Base-by-base conservation (phyloP, 2,329 filamentous ascomycete species). In the Atkinsonella hypoxylon region DNA sequence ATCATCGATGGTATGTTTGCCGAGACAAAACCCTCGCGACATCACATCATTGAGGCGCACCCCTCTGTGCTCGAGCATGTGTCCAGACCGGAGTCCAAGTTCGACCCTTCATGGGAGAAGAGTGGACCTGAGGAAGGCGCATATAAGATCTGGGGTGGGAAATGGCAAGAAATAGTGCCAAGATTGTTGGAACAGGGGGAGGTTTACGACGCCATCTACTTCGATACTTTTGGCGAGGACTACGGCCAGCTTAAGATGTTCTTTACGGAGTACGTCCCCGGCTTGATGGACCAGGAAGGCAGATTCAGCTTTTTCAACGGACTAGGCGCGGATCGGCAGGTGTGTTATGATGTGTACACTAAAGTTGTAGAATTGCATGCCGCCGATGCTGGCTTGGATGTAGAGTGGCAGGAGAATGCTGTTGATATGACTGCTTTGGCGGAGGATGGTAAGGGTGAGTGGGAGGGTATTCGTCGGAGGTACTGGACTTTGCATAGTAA, bases 271-370 rank as follows among this genome's bases (percentile, higher is more conserved):
- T 82, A 85, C 58, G 83, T 97, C 11, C 87, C 93, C 32, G 84
- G 81, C 0, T 67, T 97, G 49, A 71, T 98, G 44, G 83, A 87
- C 57, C 72, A 76, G 20, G 69, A 77, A 4, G 86, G 90, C 53
- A 77, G 83, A 9, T 95, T 94, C 64, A 83, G 90, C 56, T 94
- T 91, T 67, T 88, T 95, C 64, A 89, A 94, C 61, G 89, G 93
- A 0, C 81, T 97, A 52, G 93, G 93, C 0, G 93, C 93, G 2
- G 93, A 98, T 68, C 76, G 93, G 44, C 83, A 84, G 65, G 83
- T 97, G 54, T 95, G 89, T 68, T 97, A 97, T 67, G 93, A 97
- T 69, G 90, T 98, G 22, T 97, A 97, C 69, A 87, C 84, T 49
- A 89, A 87, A 65, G 88, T 97, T 2, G 85, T 88, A 1, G 91